Base-by-base conservation (phyloP, 2,329 filamentous ascomycete species). In the Nemania abortiva region DNA sequence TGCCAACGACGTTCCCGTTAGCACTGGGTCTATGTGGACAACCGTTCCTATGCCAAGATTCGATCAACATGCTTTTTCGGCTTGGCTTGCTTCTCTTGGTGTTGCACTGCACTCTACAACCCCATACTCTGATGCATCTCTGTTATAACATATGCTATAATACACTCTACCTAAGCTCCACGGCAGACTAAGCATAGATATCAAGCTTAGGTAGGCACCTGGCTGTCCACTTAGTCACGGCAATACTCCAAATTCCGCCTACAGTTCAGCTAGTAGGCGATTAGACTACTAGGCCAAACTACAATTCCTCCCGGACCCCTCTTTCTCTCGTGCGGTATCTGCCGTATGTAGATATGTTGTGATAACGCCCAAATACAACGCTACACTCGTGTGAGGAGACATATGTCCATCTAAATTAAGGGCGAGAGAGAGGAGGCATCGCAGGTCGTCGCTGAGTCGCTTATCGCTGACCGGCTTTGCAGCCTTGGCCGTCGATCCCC, bases 401-500 rank as follows among this genome's bases (percentile, higher is more conserved):
- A 29, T 52, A 3, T 29, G 11, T 20, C 42, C n/a, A 47, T 6
- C 42, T 20, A n/a, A 31, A n/a, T n/a, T 10, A 31, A 31, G 50
- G 20, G 18, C 6, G 50, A 24, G 53, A 37, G 39, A 34, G 34
- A 37, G 7, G 34, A 42, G 6, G 15, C 39, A 42, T 42, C 11
- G 39, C 15, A 55, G 29, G 53, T 22, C 6, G n/a, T 3, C 29
- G 13, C 10, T 45, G 6, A 29, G 27, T 62, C 52, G 52, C 57
- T 62, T 62, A 62, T 69, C 63, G 66, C 57, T 66, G 37, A 13
- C 57, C 63, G 57, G 52, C 52, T 31, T 45, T 58, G 62, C 45
- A 66, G 63, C 63, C 50, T 57, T 69, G 24, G 53, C 47, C 13
- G 63, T 63, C 52, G 63, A 65, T 65, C 62, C 53, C 34, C 39